phyloP scores from a whole-genome alignment of 768 basidiomycete species.

The Mycena rebaudengoi region DNA sequence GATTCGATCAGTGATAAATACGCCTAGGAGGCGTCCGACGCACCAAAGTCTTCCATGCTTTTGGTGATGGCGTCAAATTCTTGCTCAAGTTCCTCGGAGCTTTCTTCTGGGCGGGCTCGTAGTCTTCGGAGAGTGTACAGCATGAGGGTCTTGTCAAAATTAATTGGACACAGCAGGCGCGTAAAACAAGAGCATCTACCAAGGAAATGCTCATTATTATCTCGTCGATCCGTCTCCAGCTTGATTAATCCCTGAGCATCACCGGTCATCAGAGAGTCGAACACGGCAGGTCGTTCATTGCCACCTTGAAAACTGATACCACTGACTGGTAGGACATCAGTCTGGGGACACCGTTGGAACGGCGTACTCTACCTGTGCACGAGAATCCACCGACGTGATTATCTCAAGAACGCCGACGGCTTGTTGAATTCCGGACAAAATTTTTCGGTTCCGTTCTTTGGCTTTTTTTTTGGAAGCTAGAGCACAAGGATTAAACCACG shows the following conservation, averaged over 20 bases:
- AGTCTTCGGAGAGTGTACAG: background rate
- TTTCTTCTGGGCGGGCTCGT: background rate
- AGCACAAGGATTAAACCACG: background rate
- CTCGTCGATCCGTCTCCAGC: background rate
- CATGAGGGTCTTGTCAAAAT: background rate
- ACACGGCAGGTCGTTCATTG: background rate
- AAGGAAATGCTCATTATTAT: background rate
- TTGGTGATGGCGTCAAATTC: background rate
- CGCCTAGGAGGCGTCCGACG: background rate
- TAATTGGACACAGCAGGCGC: background rate
- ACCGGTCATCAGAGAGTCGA: background rate
- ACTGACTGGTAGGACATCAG: background rate
- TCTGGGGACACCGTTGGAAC: background rate
- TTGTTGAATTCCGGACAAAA: background rate
- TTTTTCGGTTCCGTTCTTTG: background rate
- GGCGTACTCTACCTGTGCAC: background rate
- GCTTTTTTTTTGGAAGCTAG: background rate
- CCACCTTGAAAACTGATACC: background rate
- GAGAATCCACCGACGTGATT: background rate
- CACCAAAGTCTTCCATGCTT: background rate
- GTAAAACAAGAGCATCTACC: background rate
- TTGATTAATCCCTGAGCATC: background rate
- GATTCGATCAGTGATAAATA: background rate
- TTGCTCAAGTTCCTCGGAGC: background rate
- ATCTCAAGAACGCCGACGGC: background rate